These are phyloP conservation scores for Metarhizium album DNA, from an alignment of 2,329 filamentous ascomycete species.

Conservation along the genomic window DNA sequence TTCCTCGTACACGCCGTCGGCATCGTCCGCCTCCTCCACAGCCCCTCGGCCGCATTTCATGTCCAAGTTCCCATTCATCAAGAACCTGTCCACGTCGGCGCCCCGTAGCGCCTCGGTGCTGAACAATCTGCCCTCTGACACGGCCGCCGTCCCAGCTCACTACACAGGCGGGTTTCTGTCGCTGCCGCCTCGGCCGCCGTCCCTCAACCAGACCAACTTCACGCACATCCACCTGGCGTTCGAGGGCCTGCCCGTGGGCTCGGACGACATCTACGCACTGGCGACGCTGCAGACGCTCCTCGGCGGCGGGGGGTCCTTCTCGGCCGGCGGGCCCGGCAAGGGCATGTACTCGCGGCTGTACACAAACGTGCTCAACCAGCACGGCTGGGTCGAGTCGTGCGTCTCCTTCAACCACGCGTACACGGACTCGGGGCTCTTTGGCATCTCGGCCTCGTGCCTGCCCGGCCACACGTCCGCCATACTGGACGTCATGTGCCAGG, in stretches of 20 bases:
- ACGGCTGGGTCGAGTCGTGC: slow-evolving; percentile 95
- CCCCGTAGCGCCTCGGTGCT: slow-evolving; percentile 48
- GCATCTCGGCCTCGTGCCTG: slow-evolving; percentile 78
- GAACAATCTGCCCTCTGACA: slow-evolving; percentile 24
- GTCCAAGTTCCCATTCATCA: slow-evolving; percentile 81
- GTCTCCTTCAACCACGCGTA: slow-evolving; percentile 96
- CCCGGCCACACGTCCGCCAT: slow-evolving; percentile 70
- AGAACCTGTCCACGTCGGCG: slow-evolving; percentile 72
- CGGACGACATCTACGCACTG: slow-evolving; percentile 89
- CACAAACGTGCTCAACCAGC: slow-evolving; percentile 94
- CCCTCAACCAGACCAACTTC: slow-evolving; percentile 67
- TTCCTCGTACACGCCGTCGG: slow-evolving; percentile 26
- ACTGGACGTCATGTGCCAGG: slow-evolving; percentile 91
- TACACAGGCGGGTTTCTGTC: slow-evolving; percentile 94
- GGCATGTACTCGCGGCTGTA: slow-evolving; percentile 98
- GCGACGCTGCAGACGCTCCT: slow-evolving; percentile 93
- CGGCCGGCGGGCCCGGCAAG: slow-evolving; percentile 90
- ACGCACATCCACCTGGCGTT: slow-evolving; percentile 95
- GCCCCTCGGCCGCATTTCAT: slow-evolving; percentile 54
- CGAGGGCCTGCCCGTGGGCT: slow-evolving; percentile 83
- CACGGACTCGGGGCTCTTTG: slow-evolving; percentile 90
- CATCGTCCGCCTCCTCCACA: slow-evolving; percentile 30
- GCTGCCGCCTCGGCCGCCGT: slow-evolving; percentile 69
- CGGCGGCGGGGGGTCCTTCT: slow-evolving; percentile 92
- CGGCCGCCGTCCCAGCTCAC: slow-evolving; percentile 47